Percentiles rank a stretch among this genome's conserved stretches.
phyloP scores from a whole-genome alignment of 2,329 filamentous ascomycete genomes.

The Clathrospora elynae region DNA sequence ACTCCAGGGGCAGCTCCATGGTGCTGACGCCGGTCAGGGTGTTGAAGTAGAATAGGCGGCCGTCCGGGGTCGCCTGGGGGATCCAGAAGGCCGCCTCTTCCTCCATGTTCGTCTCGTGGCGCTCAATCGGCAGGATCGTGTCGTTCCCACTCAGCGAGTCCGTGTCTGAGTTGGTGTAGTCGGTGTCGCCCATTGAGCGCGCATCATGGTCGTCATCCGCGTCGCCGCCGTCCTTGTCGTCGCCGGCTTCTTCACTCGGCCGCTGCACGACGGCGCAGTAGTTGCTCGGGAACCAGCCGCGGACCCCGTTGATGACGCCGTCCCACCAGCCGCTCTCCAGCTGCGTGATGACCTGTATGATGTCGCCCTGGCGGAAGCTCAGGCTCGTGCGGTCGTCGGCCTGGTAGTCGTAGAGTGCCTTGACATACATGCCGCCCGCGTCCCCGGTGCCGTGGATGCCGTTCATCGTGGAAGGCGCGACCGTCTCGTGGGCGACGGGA shows the following conservation, averaged over 20 bases:
- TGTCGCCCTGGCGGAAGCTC: constrained; percentile 94
- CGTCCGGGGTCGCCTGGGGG: constrained; percentile 92
- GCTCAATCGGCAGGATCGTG: constrained; percentile 68
- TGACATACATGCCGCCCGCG: constrained; percentile 76
- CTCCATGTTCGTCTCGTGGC: constrained; percentile 63
- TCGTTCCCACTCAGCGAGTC: constrained; percentile 50
- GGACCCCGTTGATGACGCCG: constrained; percentile 92
- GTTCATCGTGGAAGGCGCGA: constrained; percentile 51
- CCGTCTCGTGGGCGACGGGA: constrained; percentile 16
- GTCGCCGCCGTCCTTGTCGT: constrained; percentile 62
- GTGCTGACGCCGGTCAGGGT: constrained; percentile 94
- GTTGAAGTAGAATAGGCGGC: constrained; percentile 96
- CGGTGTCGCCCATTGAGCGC: constrained; percentile 52
- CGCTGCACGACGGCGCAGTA: constrained; percentile 88
- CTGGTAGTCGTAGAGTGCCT: constrained; percentile 93
- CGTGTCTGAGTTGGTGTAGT: constrained; percentile 53
- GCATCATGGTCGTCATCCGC: constrained; percentile 56
- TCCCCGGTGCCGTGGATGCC: constrained; percentile 56
- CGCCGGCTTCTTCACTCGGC: constrained; percentile 72
- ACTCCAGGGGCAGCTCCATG: constrained; percentile 92
- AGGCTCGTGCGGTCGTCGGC: constrained; percentile 95
- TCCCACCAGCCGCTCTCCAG: constrained; percentile 99
- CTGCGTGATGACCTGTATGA: constrained; percentile 98
- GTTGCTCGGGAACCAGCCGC: constrained; percentile 99
- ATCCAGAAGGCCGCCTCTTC: constrained; percentile 98